These are phyloP conservation scores for Trichoderma hamatum DNA, from an alignment of 2,329 filamentous ascomycete genomes.

Conservation along the genomic window DNA sequence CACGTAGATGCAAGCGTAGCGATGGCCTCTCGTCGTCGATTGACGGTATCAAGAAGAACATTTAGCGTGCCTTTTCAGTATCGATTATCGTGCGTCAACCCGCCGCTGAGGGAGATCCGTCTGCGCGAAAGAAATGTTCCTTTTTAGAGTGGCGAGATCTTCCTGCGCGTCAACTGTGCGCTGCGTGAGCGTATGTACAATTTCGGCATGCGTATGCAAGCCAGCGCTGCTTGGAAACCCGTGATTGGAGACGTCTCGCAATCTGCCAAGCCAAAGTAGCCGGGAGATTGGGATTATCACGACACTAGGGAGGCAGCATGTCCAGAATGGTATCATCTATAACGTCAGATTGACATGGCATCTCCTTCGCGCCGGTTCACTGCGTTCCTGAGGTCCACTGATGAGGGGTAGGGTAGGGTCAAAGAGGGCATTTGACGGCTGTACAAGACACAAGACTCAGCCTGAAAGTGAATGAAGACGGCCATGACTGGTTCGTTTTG, in stretches of 20 bases:
- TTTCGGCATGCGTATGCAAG: neutral
- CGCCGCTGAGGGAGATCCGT: neutral
- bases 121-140: neutral
- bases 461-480: neutral
- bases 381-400: slow-evolving; percentile 17
- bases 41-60: neutral
- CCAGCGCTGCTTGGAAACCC: neutral
- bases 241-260: neutral
- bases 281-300: slow-evolving; percentile 4
- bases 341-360: slow-evolving; percentile 15
- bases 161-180: slow-evolving; percentile 2
- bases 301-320: neutral
- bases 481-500: neutral
- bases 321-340: slow-evolving; percentile 10
- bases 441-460: neutral
- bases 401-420: slow-evolving; percentile 12
- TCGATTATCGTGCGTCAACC: slow-evolving; percentile 3
- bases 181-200: neutral
- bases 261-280: neutral
- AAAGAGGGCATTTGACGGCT: neutral
- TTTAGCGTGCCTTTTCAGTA: neutral
- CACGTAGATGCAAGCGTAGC: neutral
- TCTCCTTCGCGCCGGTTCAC: slow-evolving; percentile 11
- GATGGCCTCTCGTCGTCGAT: neutral
- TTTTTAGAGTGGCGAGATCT: neutral